These are phyloP conservation scores for Aspergillus pseudotamarii DNA, from an alignment of 2,329 filamentous ascomycete genomes.

Conservation along the genomic window DNA sequence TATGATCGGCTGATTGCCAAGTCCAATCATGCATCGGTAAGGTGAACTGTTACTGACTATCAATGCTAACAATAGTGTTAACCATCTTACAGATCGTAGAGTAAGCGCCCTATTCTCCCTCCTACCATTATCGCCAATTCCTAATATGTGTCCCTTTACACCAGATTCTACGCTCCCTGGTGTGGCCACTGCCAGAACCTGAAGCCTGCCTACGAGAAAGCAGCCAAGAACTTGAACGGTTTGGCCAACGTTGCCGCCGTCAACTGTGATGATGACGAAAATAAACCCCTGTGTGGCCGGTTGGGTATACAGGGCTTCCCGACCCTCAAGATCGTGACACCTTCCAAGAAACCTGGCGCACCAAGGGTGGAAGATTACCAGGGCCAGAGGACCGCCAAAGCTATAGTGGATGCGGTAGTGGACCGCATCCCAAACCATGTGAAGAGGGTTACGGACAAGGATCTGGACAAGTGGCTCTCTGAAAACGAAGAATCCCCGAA, in stretches of 20 bases:
- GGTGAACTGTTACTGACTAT: conserved; percentile 31
- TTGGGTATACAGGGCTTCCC: conserved; percentile 95
- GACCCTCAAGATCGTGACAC: conserved; percentile 89
- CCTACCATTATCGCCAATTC: conserved; percentile 18
- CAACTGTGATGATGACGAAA: conserved; percentile 90
- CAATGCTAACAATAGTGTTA: conserved; percentile 15
- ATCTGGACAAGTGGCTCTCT: conserved; percentile 72
- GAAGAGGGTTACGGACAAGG: conserved; percentile 76
- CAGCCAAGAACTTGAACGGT: conserved; percentile 83
- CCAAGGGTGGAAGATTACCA: conserved; percentile 90
- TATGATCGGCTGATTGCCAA: conserved; percentile 82
- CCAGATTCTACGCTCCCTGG: conserved; percentile 95
- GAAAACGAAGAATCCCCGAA: conserved; percentile 72
- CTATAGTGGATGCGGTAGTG: conserved; percentile 81
- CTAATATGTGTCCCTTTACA: conserved; percentile 34
- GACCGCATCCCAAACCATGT: conserved; percentile 93
- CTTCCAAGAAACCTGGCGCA: conserved; percentile 76
- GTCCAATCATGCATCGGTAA: conserved; percentile 89
- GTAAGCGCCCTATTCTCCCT: conserved; percentile 40
- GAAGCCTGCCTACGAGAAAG: conserved; percentile 94
- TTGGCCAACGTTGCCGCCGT: conserved; percentile 92
- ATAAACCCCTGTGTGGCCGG: conserved; percentile 81
- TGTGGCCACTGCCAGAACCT: conserved; percentile 97
- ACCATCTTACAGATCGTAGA: conserved; percentile 52
- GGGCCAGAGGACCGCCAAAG: conserved; percentile 79